phyloP scores from a whole-genome alignment of 495 filamentous ascomycete genomes.

The Talaromyces nanjingensis region DNA sequence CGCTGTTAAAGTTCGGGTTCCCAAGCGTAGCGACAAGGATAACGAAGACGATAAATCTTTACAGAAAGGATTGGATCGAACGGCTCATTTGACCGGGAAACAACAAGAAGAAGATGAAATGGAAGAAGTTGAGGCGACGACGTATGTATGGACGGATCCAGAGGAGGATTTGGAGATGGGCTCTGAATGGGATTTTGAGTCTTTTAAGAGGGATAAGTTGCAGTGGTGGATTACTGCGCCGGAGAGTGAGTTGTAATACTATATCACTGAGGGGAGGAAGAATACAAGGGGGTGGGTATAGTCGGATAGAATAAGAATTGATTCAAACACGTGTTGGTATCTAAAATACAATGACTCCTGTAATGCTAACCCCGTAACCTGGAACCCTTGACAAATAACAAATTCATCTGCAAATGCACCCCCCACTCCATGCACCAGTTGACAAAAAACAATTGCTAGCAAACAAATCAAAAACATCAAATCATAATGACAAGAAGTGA shows the following conservation, averaged over 20 bases:
- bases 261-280: not conserved
- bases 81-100: slow-evolving; percentile 14
- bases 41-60: slow-evolving; percentile 18
- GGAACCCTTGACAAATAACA: not conserved
- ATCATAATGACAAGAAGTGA: not conserved
- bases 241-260: slow-evolving; percentile 31
- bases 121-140: slow-evolving; percentile 57
- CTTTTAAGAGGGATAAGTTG: slow-evolving; percentile 64
- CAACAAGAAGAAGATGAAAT: slow-evolving; percentile 15
- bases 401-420: not conserved
- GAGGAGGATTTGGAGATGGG: slow-evolving; percentile 46
- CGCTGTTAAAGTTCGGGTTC: slow-evolving; percentile 51
- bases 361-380: not conserved
- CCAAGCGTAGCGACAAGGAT: slow-evolving; percentile 24
- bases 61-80: slow-evolving; percentile 22
- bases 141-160: slow-evolving; percentile 67
- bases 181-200: slow-evolving; percentile 76
- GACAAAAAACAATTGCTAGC: not conserved
- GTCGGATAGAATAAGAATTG: slow-evolving; percentile 1
- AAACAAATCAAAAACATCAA: not conserved
- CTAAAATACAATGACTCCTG: slow-evolving; percentile 12
- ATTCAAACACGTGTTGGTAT: slow-evolving; percentile 16
- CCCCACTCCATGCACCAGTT: not conserved
- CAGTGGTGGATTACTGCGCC: slow-evolving; percentile 38
- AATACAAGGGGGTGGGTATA: slow-evolving; percentile 10